Conservation (phyloP, 345 rosid species). For the Schrenkiella parvula region DNA sequence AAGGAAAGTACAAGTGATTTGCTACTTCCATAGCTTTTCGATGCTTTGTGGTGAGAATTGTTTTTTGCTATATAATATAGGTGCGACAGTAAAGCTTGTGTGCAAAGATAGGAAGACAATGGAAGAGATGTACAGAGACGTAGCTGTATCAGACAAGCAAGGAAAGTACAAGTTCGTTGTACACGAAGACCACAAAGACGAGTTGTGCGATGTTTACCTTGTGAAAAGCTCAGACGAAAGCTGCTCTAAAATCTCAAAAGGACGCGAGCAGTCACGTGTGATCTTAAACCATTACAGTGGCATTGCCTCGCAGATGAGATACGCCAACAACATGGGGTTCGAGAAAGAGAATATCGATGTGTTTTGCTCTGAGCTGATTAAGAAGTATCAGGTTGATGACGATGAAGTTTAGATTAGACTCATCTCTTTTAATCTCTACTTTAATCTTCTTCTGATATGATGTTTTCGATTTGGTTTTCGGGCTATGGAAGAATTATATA, state of each 20-base stretch:
- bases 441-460: neutral
- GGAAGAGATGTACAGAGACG: constrained; percentile 42
- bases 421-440: neutral
- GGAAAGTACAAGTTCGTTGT: constrained; percentile 60
- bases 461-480: neutral
- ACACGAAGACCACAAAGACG: constrained; percentile 62
- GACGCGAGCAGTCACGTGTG: constrained; percentile 82
- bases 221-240: constrained; percentile 49
- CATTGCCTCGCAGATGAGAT: constrained; percentile 46
- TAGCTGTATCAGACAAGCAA: constrained; percentile 42
- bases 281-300: constrained; percentile 72
- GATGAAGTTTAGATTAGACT: constrained; percentile 27
- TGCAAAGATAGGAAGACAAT: constrained; percentile 57
- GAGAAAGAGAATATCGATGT: constrained; percentile 37
- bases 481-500: neutral
- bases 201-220: constrained; percentile 63
- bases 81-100: constrained; percentile 64
- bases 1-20: too few species aligned
- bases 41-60: neutral
- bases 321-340: constrained; percentile 71
- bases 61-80: constrained; percentile 16
- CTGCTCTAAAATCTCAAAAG: constrained; percentile 42
- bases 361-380: constrained; percentile 64
- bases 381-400: constrained; percentile 55
- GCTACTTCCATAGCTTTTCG: neutral